phyloP scores from a whole-genome alignment of 2,329 filamentous ascomycete species.

The Monosporascus sp. region DNA sequence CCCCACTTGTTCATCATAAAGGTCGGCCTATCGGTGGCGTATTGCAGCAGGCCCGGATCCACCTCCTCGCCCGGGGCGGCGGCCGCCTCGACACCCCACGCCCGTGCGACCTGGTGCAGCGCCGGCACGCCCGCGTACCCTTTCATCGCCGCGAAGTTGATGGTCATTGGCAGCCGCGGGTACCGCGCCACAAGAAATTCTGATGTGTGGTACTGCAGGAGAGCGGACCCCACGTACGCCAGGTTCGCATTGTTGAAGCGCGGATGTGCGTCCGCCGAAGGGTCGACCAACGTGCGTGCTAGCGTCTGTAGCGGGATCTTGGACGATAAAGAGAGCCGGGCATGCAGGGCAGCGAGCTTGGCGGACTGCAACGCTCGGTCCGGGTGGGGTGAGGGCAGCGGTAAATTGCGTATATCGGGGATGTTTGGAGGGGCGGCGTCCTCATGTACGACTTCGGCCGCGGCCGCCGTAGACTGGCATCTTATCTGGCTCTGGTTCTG shows the following conservation, averaged over 20 bases:
- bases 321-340: slow-evolving; percentile 74
- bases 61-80: slow-evolving; percentile 85
- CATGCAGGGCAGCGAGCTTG: slow-evolving; percentile 89
- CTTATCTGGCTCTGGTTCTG: slow-evolving; percentile 13
- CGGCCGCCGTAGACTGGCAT: slow-evolving; percentile 14
- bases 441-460: slow-evolving; percentile 19
- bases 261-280: slow-evolving; percentile 72
- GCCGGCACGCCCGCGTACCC: slow-evolving; percentile 76
- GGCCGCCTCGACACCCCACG: slow-evolving; percentile 92
- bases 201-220: slow-evolving; percentile 83
- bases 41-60: slow-evolving; percentile 86
- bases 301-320: slow-evolving; percentile 82
- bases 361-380: slow-evolving; percentile 65
- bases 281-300: slow-evolving; percentile 77
- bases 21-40: slow-evolving; percentile 47
- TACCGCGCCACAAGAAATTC: slow-evolving; percentile 87
- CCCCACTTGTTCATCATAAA: slow-evolving; percentile 44
- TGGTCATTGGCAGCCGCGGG: slow-evolving; percentile 82
- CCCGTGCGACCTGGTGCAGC: slow-evolving; percentile 65
- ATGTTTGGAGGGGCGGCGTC: slow-evolving; percentile 11
- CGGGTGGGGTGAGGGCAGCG: slow-evolving; percentile 67
- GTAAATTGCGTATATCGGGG: slow-evolving; percentile 25
- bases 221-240: slow-evolving; percentile 71
- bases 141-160: slow-evolving; percentile 80
- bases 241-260: slow-evolving; percentile 87